Conservation (phyloP, 2,329 filamentous ascomycete genomes). For the Neopestalotiopsis rosae region DNA sequence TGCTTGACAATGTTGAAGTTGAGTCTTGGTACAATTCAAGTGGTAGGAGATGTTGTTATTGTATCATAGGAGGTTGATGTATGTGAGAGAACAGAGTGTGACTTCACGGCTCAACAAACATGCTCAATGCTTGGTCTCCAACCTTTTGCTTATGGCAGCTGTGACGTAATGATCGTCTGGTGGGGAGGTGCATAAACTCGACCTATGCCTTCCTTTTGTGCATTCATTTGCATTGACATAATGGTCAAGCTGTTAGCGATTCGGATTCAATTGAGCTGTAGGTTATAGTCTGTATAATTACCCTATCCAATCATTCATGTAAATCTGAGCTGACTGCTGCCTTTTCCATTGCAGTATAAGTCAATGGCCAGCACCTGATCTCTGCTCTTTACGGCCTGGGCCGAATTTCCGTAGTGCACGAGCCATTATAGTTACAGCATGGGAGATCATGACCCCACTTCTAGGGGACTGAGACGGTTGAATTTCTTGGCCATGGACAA, state of each 20-base stretch:
- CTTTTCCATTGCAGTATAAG: neutral
- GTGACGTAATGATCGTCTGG: constrained; percentile 7
- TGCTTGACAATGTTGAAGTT: neutral
- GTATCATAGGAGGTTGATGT: neutral
- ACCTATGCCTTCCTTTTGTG: neutral
- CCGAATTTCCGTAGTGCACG: constrained; percentile 2
- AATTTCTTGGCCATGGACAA: neutral
- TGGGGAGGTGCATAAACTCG: neutral
- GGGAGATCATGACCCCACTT: neutral
- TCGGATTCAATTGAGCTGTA: neutral
- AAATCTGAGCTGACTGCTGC: neutral
- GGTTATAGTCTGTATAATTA: neutral
- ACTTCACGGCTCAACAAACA: neutral
- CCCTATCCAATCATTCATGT: neutral
- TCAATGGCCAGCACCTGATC: neutral
- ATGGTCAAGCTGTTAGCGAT: neutral
- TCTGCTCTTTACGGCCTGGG: neutral
- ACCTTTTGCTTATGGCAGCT: neutral
- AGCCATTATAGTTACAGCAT: constrained; percentile 1
- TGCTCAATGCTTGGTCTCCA: neutral
- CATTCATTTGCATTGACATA: neutral
- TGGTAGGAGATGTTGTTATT: no score
- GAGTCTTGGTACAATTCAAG: neutral
- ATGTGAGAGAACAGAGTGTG: neutral
- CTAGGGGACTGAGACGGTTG: neutral